Evolutionary conservation across 345 rosid species (phyloP), one percentile per base, ranked within the genome.

Genomic region (Boechera stricta): DNA sequence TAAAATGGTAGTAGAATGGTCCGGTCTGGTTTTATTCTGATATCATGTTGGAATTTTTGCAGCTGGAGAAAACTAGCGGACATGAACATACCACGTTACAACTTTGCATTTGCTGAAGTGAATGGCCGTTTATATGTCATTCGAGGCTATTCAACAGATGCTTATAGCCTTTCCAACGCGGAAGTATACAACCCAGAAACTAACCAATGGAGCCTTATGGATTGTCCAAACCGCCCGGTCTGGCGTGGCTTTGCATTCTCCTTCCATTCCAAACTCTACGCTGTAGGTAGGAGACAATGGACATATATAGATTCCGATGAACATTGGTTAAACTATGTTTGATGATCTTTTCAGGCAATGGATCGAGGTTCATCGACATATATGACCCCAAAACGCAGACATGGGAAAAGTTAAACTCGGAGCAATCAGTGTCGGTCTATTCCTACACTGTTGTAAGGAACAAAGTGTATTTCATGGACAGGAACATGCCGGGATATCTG

Each of bases 211-310:
- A 81, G 74, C 31, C 69, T 72, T 61, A 83, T 92, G 55, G 87
- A 90, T 80, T 81, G 85, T 74, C 90, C 90, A 5, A 87, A 97
- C 76, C 82, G 93, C 39, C 95, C 92, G 1, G 81, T 97, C 28
- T 87, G 95, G 93, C 97, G 93, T 10, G 87, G 93, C 38, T 88
- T 94, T 32, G 97, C 94, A 1, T 90, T 86, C 54, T 77, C 91
- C 51, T 87, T 90, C 52, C 80, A 75, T 15, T 91, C 91, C 36
- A 92, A 88, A 74, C 93, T 91, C 48, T 92, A 90, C 39, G 86
- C 91, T 39, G 75, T 90, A 85, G 97, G 98, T 72, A 92, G 89
- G 77, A 85, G 87, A 12, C 26, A 66, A 18, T 49, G 21, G 64
- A 86, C 90, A 11, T 85, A 77, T 80, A 86, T 38, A 36, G 53